Evolutionary conservation across 2,329 filamentous ascomycete species (phyloP), one percentile per base, ranked within the genome.

Genomic region (Fusarium begoniae): DNA sequence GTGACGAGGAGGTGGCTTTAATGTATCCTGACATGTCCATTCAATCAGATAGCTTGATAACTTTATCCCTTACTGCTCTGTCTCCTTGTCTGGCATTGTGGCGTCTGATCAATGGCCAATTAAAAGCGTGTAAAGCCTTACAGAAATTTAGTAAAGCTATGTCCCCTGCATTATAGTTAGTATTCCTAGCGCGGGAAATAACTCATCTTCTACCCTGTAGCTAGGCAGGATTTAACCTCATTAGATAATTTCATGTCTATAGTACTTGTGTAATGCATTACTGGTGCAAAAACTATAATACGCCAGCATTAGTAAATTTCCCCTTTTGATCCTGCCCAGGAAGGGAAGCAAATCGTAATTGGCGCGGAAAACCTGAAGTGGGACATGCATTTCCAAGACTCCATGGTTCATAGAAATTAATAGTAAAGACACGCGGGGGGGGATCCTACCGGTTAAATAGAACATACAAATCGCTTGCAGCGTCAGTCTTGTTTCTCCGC

Each of bases 141-240:
- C 17, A 0, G 35, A 37, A 37, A 37, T 15, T 17, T 15, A 0
- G 9, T 37, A 18, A 37, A 37, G 35, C 17, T 37, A 15, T 37
- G 35, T 37, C 35, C 35, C 1, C 17, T 0, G 11, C 11, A 4
- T 48, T 20, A 5, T 20, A 5, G 26, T 3, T 20, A 8, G 1
- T 22, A 22, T 20, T 7, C 20, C 20, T 4, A 28, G 26, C 28
- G 8, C 5, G 12, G 24, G 18, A 30, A 30, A 22, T 14, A 15
- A 14, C 5, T 0, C 3, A 35, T 7, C 3, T 10, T 0, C 0
- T 51, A 51, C 28, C 15, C 48, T 51, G 15, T 51, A 24, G 1
- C 30, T 13, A 24, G 0, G 13, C 28, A 17, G 8, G 22, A n/a
- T 18, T 20, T 51, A 22, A 6, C 11, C 26, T 28, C 12, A 15